Evolutionary conservation across 176 grass and related monocot genomes (phyloP).

Genomic region (Dendrocalamus sinicus): DNA sequence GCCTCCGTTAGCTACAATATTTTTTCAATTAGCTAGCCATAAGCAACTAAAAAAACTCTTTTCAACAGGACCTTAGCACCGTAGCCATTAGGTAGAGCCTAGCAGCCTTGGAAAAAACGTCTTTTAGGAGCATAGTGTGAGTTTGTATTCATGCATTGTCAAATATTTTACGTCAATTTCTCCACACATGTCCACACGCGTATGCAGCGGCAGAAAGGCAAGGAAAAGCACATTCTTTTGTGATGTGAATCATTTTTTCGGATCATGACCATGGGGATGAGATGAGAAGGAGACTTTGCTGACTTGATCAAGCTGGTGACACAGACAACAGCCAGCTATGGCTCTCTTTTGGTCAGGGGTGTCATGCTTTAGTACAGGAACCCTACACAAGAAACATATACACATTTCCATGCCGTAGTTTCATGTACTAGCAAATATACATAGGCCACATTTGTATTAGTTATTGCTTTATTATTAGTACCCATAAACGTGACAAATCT

Average conservation of each 20-base stretch:
- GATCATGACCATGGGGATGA: constrained; percentile 28
- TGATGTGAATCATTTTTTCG: background rate
- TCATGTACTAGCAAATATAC: background rate
- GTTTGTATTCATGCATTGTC: background rate
- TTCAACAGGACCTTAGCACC: background rate
- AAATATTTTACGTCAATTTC: background rate
- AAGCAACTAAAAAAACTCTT: too few relatives aligned
- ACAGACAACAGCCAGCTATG: background rate
- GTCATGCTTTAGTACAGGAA: background rate
- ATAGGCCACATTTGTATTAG: background rate
- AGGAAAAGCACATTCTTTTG: background rate
- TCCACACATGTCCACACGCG: background rate
- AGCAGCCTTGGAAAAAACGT: background rate
- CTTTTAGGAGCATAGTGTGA: background rate
- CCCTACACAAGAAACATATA: background rate
- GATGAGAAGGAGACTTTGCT: background rate
- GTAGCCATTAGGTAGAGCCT: background rate
- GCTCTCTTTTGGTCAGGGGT: background rate
- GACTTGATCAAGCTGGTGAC: constrained; percentile 35
- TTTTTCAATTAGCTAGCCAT: too few relatives aligned
- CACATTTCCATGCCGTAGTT: background rate
- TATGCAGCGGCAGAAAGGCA: constrained; percentile 27
- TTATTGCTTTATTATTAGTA: background rate
- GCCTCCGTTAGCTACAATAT: too few relatives aligned
- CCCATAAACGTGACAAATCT: background rate